Percentiles rank a stretch among this genome's conserved stretches.
These are phyloP conservation scores for Phytopythium mirpurense DNA, from an alignment of 352 stramenopile genomes.

Conservation along the genomic window DNA sequence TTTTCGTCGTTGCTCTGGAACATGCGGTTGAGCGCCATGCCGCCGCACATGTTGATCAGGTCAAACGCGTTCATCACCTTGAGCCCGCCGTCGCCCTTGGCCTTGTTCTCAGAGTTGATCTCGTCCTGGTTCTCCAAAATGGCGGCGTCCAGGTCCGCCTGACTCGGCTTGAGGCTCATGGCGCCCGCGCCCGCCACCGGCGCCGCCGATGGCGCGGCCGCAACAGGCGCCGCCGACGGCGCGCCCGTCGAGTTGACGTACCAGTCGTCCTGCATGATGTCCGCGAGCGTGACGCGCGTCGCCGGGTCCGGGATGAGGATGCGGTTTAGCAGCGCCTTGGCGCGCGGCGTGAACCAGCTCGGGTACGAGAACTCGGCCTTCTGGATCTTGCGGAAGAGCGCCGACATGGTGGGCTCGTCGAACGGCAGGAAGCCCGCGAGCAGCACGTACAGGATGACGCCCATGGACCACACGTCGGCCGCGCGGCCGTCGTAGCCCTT, in stretches of 20 bases:
- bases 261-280: slow-evolving; percentile 92
- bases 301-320: slow-evolving; percentile 93
- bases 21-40: slow-evolving; percentile 89
- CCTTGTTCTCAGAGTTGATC: slow-evolving; percentile 62
- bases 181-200: slow-evolving; percentile 13
- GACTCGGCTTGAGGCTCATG: slow-evolving; percentile 75
- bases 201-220: slow-evolving; percentile 9
- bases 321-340: slow-evolving; percentile 86
- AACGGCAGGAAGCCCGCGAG: slow-evolving; percentile 93
- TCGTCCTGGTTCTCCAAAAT: slow-evolving; percentile 82
- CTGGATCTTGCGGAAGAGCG: slow-evolving; percentile 97
- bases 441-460: slow-evolving; percentile 98
- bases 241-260: slow-evolving; percentile 57
- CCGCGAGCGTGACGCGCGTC: slow-evolving; percentile 75
- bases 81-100: slow-evolving; percentile 49
- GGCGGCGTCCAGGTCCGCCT: slow-evolving; percentile 76
- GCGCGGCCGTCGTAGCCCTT: slow-evolving; percentile 93
- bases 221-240: slow-evolving; percentile 11
- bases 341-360: slow-evolving; percentile 86
- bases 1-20: slow-evolving; percentile 87
- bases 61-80: slow-evolving; percentile 92
- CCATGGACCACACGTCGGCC: slow-evolving; percentile 96
- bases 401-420: slow-evolving; percentile 93
- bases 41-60: slow-evolving; percentile 91
- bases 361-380: slow-evolving; percentile 95